These are phyloP conservation scores for Silene vulgaris DNA, from an alignment of 179 eudicot genomes.

Conservation along the genomic window DNA sequence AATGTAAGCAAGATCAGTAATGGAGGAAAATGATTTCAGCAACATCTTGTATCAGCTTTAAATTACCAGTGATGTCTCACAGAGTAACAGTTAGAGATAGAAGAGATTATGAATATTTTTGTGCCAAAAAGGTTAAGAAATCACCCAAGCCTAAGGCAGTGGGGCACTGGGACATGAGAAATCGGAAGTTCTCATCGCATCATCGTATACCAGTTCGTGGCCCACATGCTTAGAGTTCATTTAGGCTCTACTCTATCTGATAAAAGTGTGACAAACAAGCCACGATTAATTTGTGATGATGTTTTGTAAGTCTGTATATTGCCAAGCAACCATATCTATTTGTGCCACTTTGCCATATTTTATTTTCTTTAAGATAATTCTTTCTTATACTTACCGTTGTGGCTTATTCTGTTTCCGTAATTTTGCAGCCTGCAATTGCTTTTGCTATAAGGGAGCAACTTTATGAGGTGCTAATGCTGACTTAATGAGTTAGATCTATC, in stretches of 20 bases:
- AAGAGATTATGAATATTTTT: neutral
- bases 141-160: no score
- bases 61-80: neutral
- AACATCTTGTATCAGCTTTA: slow-evolving; percentile 5
- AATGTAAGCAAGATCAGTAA: neutral
- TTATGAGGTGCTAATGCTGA: slow-evolving; percentile 56
- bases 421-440: slow-evolving; percentile 89
- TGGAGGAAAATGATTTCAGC: neutral
- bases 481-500: neutral
- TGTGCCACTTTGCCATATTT: neutral
- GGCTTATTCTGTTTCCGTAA: neutral
- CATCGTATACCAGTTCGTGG: no score
- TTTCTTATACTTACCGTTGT: neutral
- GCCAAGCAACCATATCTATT: neutral
- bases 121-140: neutral
- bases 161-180: no score
- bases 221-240: no score
- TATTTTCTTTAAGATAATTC: neutral
- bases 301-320: neutral
- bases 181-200: no score
- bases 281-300: neutral
- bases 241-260: neutral
- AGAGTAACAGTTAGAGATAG: neutral
- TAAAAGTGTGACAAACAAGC: neutral
- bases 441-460: slow-evolving; percentile 93